phyloP scores from a whole-genome alignment of 1,284 basidiomycete species.

The Tilletia walkeri region DNA sequence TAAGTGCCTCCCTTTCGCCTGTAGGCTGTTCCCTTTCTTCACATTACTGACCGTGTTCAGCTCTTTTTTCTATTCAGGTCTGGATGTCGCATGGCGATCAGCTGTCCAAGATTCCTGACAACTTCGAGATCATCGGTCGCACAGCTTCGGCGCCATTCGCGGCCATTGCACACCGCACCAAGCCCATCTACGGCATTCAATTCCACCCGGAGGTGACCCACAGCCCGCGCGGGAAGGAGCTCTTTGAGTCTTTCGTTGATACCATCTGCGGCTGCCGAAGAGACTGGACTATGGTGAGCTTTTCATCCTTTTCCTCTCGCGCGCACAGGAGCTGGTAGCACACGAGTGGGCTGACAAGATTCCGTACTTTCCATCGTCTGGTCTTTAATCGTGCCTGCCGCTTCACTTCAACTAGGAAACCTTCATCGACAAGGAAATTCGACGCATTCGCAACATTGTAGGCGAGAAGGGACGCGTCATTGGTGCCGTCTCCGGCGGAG shows the following conservation, averaged over 20 bases:
- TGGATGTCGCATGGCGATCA: slow-evolving; percentile 99
- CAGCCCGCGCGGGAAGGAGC: slow-evolving; percentile 81
- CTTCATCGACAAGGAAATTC: slow-evolving; percentile 96
- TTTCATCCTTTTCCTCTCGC: slow-evolving; percentile 52
- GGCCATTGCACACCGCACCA: slow-evolving; percentile 84
- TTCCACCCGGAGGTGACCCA: slow-evolving; percentile 99
- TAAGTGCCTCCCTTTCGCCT: not conserved
- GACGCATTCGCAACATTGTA: slow-evolving; percentile 89
- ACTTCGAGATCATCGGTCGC: slow-evolving; percentile 83
- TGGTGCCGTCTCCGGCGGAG: slow-evolving; percentile 94
- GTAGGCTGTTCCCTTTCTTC: not conserved
- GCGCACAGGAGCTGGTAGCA: not conserved
- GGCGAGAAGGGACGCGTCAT: slow-evolving; percentile 93
- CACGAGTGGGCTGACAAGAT: not conserved
- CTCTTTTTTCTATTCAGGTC: slow-evolving; percentile 63
- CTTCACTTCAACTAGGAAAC: slow-evolving; percentile 67
- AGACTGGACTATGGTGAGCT: slow-evolving; percentile 85
- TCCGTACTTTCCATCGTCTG: not conserved
- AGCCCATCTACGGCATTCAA: slow-evolving; percentile 92
- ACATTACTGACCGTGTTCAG: slow-evolving; percentile 4
- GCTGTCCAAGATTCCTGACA: slow-evolving; percentile 73
- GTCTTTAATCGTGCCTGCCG: not conserved
- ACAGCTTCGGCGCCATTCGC: slow-evolving; percentile 88
- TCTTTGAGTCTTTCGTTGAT: slow-evolving; percentile 83
- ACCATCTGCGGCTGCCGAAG: slow-evolving; percentile 74